A percentile compares a stretch with the other conserved stretches of the same genome.
These are phyloP conservation scores for Marasmius fiardii DNA, from an alignment of 1,284 basidiomycete species.

Conservation along the genomic window DNA sequence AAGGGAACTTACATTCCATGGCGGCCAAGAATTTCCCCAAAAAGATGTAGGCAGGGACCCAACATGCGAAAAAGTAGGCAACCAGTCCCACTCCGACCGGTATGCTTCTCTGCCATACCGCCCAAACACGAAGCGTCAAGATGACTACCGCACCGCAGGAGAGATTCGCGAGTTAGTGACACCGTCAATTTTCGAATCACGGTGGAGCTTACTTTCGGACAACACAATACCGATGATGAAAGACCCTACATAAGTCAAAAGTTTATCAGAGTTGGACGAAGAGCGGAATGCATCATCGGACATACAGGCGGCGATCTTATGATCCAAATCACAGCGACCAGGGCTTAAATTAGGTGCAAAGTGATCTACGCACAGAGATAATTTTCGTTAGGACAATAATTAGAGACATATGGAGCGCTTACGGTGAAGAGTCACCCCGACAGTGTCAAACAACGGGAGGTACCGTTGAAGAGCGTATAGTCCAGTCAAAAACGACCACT, in stretches of 20 bases:
- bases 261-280: too few relatives aligned
- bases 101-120: background rate
- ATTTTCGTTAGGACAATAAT: background rate
- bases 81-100: background rate
- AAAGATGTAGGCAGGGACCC: background rate
- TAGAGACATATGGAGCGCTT: background rate
- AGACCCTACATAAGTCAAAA: too few relatives aligned
- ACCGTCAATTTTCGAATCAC: background rate
- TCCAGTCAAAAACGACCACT: background rate
- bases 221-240: background rate
- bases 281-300: background rate
- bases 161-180: too few relatives aligned
- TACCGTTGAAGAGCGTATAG: background rate
- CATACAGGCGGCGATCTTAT: background rate
- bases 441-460: constrained; percentile 1
- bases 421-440: background rate
- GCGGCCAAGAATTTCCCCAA: background rate
- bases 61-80: background rate
- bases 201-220: background rate
- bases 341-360: background rate
- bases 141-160: background rate
- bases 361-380: background rate
- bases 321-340: background rate
- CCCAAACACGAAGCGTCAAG: background rate
- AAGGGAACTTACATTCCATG: background rate